A percentile compares a stretch with the other conserved stretches of the same genome.
Conservation (phyloP, 495 filamentous ascomycete species). For the Xylaria palmicola region DNA sequence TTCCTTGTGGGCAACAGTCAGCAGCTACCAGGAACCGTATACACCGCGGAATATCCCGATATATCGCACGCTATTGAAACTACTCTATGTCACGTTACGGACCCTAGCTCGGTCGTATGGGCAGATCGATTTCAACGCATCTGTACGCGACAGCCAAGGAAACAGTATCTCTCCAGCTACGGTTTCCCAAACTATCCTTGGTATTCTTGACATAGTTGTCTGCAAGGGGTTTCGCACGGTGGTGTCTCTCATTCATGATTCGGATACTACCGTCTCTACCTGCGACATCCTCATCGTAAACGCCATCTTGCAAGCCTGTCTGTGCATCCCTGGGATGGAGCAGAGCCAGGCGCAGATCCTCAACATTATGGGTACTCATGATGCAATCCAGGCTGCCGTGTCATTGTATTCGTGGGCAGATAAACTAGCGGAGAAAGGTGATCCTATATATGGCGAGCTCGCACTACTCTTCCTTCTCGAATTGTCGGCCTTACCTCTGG, state of each 20-base stretch:
- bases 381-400: constrained; percentile 76
- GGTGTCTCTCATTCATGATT: constrained; percentile 69
- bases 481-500: constrained; percentile 72
- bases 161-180: constrained; percentile 36
- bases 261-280: constrained; percentile 47
- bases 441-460: constrained; percentile 93
- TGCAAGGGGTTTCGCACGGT: constrained; percentile 76
- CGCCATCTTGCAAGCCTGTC: constrained; percentile 78
- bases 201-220: constrained; percentile 74
- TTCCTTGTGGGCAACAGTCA: constrained; percentile 66
- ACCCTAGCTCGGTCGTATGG: constrained; percentile 39
- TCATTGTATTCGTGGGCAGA: constrained; percentile 95
- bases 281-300: constrained; percentile 84
- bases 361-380: constrained; percentile 60
- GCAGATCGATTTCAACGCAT: constrained; percentile 22
- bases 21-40: constrained; percentile 62
- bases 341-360: constrained; percentile 63
- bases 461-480: constrained; percentile 84
- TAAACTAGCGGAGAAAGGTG: constrained; percentile 66
- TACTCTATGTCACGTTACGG: constrained; percentile 79
- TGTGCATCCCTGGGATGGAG: constrained; percentile 68
- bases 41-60: constrained; percentile 63
- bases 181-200: constrained; percentile 58
- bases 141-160: constrained; percentile 35
- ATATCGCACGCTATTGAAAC: constrained; percentile 77